These are phyloP conservation scores for Fragaria vesca DNA, from an alignment of 306 rosid genomes.

Conservation along the genomic window DNA sequence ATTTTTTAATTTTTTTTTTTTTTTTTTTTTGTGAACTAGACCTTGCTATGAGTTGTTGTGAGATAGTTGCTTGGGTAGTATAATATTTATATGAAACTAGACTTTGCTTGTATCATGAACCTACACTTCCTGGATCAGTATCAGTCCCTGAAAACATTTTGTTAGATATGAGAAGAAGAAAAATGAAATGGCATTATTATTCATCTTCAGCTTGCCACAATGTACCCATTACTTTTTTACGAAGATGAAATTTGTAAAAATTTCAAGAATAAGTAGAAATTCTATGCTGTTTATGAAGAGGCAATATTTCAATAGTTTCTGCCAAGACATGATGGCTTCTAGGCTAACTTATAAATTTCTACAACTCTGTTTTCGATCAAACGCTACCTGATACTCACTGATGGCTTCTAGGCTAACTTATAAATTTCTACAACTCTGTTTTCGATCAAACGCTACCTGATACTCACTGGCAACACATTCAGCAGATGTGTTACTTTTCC, in stretches of 20 bases:
- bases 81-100: slow-evolving; percentile 15
- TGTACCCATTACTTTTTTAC: not conserved
- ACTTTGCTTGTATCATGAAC: not conserved
- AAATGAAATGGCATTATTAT: not conserved
- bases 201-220: not conserved
- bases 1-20: slow-evolving; percentile 21
- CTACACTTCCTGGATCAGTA: not conserved
- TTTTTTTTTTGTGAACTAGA: slow-evolving; percentile 11
- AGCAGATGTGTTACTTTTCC: not conserved
- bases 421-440: too few relatives aligned
- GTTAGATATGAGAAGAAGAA: not conserved
- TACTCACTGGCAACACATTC: not conserved
- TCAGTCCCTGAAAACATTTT: not conserved
- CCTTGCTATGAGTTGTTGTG: slow-evolving; percentile 15
- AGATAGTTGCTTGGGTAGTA: slow-evolving; percentile 32
- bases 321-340: not conserved
- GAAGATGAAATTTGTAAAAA: not conserved
- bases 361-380: not conserved
- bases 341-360: not conserved
- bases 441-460: not conserved
- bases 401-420: not conserved
- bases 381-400: not conserved
- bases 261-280: not conserved
- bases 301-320: not conserved
- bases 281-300: not conserved